phyloP scores from a whole-genome alignment of 2,329 filamentous ascomycete genomes.

The Monosporascus sp. region DNA sequence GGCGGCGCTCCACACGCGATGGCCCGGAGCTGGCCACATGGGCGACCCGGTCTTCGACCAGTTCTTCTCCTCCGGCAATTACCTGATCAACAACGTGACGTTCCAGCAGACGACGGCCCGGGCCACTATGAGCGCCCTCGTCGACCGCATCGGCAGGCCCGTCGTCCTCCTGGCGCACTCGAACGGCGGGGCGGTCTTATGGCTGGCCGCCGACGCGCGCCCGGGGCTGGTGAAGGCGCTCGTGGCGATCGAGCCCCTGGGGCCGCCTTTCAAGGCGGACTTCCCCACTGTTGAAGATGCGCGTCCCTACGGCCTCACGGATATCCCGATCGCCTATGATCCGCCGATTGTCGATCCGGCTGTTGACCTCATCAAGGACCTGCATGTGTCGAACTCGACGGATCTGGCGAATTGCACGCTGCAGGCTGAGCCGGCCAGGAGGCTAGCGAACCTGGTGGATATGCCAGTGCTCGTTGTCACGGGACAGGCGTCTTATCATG shows the following conservation, averaged over 20 bases:
- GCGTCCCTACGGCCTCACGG: conserved; percentile 39
- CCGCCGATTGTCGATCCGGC: conserved; percentile 34
- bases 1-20: conserved; percentile 35
- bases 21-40: conserved; percentile 34
- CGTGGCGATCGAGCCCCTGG: conserved; percentile 40
- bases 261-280: conserved; percentile 41
- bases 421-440: conserved; percentile 31
- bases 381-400: conserved; percentile 16
- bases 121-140: conserved; percentile 34
- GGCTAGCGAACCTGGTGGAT: conserved; percentile 29
- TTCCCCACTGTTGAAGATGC: conserved; percentile 29
- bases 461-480: conserved; percentile 36
- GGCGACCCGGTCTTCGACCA: conserved; percentile 36
- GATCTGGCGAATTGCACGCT: conserved; percentile 24
- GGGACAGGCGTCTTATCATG: conserved; percentile 38
- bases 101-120: conserved; percentile 33
- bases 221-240: conserved; percentile 36
- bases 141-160: conserved; percentile 37
- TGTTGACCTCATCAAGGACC: conserved; percentile 28
- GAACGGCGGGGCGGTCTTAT: conserved; percentile 37
- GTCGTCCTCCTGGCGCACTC: conserved; percentile 39
- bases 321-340: conserved; percentile 42
- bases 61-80: conserved; percentile 35
- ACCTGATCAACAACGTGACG: conserved; percentile 27
- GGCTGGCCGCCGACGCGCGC: conserved; percentile 36